Conservation (phyloP, 371 early-diverging fungal genomes). For the Paraphysoderma sedebokerense region DNA sequence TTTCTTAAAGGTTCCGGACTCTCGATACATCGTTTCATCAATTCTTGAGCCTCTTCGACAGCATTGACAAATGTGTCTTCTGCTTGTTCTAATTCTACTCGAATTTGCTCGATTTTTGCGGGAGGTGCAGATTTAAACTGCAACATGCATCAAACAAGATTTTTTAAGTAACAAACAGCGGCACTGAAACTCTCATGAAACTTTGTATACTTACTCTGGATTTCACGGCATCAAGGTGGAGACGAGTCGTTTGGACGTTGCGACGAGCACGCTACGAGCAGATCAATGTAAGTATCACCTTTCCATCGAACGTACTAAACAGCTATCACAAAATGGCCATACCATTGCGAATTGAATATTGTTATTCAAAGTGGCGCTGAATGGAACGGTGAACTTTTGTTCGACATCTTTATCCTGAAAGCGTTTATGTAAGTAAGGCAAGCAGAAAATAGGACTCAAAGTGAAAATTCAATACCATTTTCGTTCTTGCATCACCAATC, state of each 20-base stretch:
- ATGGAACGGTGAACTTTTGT: conserved; percentile 54
- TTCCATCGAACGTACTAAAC: too few relatives aligned
- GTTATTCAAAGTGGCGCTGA: conserved; percentile 44
- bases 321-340: background rate
- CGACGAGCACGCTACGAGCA: conserved; percentile 49
- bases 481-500: conserved; percentile 54
- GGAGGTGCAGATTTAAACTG: conserved; percentile 47
- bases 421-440: background rate
- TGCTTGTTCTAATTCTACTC: conserved; percentile 65
- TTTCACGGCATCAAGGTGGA: conserved; percentile 70
- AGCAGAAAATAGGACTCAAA: background rate
- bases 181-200: too few relatives aligned
- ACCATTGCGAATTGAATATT: conserved; percentile 57
- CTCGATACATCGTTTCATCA: conserved; percentile 82
- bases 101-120: conserved; percentile 42
- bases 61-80: conserved; percentile 85
- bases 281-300: background rate
- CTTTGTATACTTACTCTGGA: too few relatives aligned
- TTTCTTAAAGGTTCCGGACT: conserved; percentile 67
- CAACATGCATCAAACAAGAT: too few relatives aligned
- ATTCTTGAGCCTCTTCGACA: conserved; percentile 73
- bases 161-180: too few relatives aligned
- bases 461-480: conserved; percentile 26
- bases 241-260: conserved; percentile 53
- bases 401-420: conserved; percentile 35